Evolutionary conservation across 2,329 filamentous ascomycete species (phyloP), one percentile per base, ranked within the genome.

Genomic region (Pseudohalonectria lignicola): DNA sequence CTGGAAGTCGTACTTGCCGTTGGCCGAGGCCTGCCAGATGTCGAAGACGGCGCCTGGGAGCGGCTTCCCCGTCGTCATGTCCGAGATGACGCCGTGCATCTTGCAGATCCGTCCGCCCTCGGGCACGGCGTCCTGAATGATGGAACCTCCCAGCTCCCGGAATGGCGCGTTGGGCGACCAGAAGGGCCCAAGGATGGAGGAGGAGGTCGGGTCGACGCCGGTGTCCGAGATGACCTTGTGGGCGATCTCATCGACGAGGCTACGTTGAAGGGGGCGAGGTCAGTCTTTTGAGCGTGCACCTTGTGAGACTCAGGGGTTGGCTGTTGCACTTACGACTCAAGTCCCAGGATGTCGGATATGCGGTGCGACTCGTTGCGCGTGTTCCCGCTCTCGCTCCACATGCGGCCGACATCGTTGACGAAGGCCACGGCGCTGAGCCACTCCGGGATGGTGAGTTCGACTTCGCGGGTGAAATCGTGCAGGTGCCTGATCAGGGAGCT

Each of bases 171-270:
- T 71, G 31, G 76, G 69, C 5, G 84, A 73, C 74, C 84, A 93
- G 63, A 94, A 94, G 1, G 86, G 86, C 0, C 86, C 86, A 1
- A 94, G 71, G 46, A 94, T 86, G 30, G 86, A 78, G 4, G 82
- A 83, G 2, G 83, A 74, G 5, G 85, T 92, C 10, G 77, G 66
- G 37, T 72, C 67, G 12, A 62, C 52, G n/a, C 63, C 64, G 26
- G 52, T 49, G 36, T 61, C 61, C 39, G 68, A 62, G 36, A 70
- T 69, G 21, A 71, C 69, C 36, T 76, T 78, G 61, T 78, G 82
- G 39, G 82, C 85, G 52, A 92, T 90, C 55, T 90, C 83, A 55
- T 90, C 85, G 34, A 88, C 82, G 4, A 84, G 72, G 16, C 66
- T 69, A 37, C 4, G n/a, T 41, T 18, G n/a, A n/a, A n/a, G n/a